Evolutionary conservation across 768 basidiomycete species (phyloP), one percentile per base, ranked within the genome.

Genomic region (Lyophyllum atratum): DNA sequence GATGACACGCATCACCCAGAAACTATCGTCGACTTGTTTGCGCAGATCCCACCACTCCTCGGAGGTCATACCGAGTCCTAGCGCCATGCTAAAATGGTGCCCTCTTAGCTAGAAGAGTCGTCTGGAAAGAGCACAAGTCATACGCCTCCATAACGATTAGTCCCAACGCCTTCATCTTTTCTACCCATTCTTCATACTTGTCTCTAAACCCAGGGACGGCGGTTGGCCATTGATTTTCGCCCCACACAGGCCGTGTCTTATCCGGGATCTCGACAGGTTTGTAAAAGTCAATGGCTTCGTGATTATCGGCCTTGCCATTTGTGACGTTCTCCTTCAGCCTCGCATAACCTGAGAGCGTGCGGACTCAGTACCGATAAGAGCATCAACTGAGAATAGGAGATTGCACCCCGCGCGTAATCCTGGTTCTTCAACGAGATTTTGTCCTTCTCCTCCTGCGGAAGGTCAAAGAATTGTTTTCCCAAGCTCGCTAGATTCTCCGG

Each of bases 1-100:
- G 54, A 96, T 91, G 4, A 89, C 76, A 4, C 94, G 82, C 88
- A 94, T 86, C 5, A 86, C 83, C 95, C 95, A 96, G 66, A 96
- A 97, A 61, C 86, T 87, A 61, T 95, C 86, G 56, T 92, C 84
- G 0, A 95, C 87, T 68, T 88, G 81, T 24, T 68, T 66, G n/a
- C 82, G 80, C 46, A 96, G 76, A 0, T 82, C 80, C 12, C 74
- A 58, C 87, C 90, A 91, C 66, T 95, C 94, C 1, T 83, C 80
- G 0, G 68, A 54, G 4, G 79, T 80, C 85, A 93, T 82, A 10
- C 90, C 89, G 6, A 96, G 74, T 7, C 93, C 94, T 56, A 77
- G 74, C 1, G 90, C 85, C 90, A 95, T 95, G 22, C 92, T 94
- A 53, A 34, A 29, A 47, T 10, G 17, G 53, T 28, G 37, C 37